These are phyloP conservation scores for Penicillium samsonianum DNA, from an alignment of 495 filamentous ascomycete genomes.

Conservation along the genomic window DNA sequence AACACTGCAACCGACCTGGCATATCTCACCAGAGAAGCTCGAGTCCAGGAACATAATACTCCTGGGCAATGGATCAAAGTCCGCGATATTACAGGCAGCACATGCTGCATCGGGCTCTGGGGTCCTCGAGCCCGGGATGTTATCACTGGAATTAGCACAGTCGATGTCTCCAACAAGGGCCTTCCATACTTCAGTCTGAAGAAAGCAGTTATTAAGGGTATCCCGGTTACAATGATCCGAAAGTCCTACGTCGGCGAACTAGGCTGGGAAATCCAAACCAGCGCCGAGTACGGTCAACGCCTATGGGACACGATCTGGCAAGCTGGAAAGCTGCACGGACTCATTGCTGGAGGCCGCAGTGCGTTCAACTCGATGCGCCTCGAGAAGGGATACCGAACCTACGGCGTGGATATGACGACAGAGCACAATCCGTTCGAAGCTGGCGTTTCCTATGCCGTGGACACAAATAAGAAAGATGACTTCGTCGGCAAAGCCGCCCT, in stretches of 20 bases:
- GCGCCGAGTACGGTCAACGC: conserved; percentile 45
- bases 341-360: conserved; percentile 48
- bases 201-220: conserved; percentile 34
- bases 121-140: conserved; percentile 48
- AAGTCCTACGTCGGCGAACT: conserved; percentile 52
- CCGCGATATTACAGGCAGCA: conserved; percentile 51
- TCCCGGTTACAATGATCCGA: conserved; percentile 45
- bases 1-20: conserved; percentile 46
- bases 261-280: conserved; percentile 54
- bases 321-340: conserved; percentile 47
- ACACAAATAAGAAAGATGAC: conserved; percentile 36
- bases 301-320: conserved; percentile 49
- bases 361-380: conserved; percentile 51
- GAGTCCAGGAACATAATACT: conserved; percentile 27
- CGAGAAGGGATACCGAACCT: conserved; percentile 50
- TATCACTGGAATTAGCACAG: conserved; percentile 30
- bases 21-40: conserved; percentile 45
- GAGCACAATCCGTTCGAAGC: conserved; percentile 54
- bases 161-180: conserved; percentile 43
- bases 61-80: conserved; percentile 38
- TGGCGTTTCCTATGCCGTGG: conserved; percentile 39
- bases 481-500: conserved; percentile 44
- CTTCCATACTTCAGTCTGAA: conserved; percentile 45
- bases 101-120: conserved; percentile 55
- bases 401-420: conserved; percentile 47